Evolutionary conservation across 306 rosid species (phyloP).

Genomic region (Senna tora): DNA sequence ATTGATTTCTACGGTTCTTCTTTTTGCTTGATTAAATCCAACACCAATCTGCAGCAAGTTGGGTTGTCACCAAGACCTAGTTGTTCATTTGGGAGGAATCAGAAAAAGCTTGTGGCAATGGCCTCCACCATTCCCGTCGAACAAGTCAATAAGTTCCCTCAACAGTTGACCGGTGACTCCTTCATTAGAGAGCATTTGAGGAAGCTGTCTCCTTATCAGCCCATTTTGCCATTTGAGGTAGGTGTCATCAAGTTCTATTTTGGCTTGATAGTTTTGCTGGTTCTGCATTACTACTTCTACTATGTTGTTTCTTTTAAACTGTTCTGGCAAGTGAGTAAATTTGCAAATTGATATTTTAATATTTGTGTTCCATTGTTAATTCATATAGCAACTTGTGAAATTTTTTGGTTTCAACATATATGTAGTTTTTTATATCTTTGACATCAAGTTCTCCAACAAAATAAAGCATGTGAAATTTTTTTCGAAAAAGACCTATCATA

Average conservation of each 20-base stretch:
- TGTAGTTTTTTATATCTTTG: too few species aligned
- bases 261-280: slow-evolving; percentile 7
- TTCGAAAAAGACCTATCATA: too few species aligned
- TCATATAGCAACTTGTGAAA: neutral
- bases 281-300: neutral
- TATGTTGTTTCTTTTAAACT: neutral
- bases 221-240: slow-evolving; percentile 97
- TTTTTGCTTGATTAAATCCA: slow-evolving; percentile 36
- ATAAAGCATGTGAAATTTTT: too few species aligned
- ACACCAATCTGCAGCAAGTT: slow-evolving; percentile 27
- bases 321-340: neutral
- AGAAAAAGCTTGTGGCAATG: slow-evolving; percentile 57
- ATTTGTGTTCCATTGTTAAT: slow-evolving; percentile 7
- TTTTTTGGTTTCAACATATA: too few species aligned
- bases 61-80: slow-evolving; percentile 41
- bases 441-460: too few species aligned
- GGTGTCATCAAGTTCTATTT: neutral
- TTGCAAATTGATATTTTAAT: slow-evolving; percentile 5
- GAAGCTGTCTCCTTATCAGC: slow-evolving; percentile 83
- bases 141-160: slow-evolving; percentile 48
- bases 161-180: slow-evolving; percentile 65
- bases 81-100: slow-evolving; percentile 45
- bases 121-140: slow-evolving; percentile 59
- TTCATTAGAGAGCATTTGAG: slow-evolving; percentile 86
- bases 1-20: slow-evolving; percentile 44